Evolutionary conservation across 352 stramenopile genomes (phyloP), one percentile per base, ranked within the genome.

Genomic region (Pythium oligandrum): DNA sequence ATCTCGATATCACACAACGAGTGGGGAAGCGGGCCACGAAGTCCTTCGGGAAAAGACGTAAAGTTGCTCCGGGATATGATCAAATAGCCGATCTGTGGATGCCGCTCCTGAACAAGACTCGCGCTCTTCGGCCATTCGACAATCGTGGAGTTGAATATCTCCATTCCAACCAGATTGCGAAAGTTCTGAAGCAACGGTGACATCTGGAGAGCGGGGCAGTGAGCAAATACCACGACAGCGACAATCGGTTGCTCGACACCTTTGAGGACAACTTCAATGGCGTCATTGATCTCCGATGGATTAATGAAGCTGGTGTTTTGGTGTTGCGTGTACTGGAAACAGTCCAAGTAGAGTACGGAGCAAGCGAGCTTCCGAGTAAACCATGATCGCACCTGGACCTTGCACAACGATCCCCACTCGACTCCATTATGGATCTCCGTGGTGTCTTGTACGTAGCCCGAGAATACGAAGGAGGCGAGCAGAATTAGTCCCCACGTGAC

Each of bases 131-230:
- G 12, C 57, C 57, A 64, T 3, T 7, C 30, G 0, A 12, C 10
- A 35, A 64, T 56, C 30, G 45, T 44, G n/a, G 45, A 59, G 48
- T 64, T 59, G 57, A 57, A 64, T 8, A 64, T 36, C 17, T 64
- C 57, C 30, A 64, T 4, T 1, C 51, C 36, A 45, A 64, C 51
- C 30, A 64, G 51, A 32, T 64, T 17, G 42, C 38, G 4, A 42
- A 57, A 59, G 10, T 8, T 34, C 31, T 42, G 36, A 10, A 64
- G 52, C 35, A 35, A 36, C 4, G 46, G 6, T 4, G 57, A 46
- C 11, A 64, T 59, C n/a, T 43, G 35, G 1, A 64, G 38, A 26
- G 40, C 26, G 1, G 51, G 45, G 10, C 57, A 64, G 42, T 64
- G 40, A 6, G 57, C 39, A 36, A 66, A 61, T 31, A 64, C 51